These are phyloP conservation scores for Aphanomyces stellatus DNA, from an alignment of 352 stramenopile genomes.

Conservation along the genomic window DNA sequence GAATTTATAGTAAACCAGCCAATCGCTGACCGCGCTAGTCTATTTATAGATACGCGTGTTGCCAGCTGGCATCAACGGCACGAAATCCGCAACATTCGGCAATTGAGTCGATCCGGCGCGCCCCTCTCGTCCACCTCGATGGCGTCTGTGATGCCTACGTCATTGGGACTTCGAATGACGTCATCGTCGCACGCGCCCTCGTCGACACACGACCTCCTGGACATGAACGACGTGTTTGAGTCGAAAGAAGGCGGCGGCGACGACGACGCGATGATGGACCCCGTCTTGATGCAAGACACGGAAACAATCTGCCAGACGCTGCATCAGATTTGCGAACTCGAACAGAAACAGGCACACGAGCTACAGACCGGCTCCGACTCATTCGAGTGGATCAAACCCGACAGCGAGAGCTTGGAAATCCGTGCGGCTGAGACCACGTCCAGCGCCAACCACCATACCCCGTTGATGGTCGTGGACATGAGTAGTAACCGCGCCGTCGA, in stretches of 20 bases:
- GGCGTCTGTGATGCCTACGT: too few species aligned
- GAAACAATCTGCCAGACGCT: conserved; percentile 15
- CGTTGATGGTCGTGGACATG: not conserved
- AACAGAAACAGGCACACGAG: not conserved
- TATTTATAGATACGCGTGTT: too few species aligned
- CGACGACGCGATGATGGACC: conserved; percentile 5
- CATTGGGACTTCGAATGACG: too few species aligned
- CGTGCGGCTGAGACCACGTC: not conserved
- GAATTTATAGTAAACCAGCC: too few species aligned
- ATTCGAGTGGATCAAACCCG: not conserved
- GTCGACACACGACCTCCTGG: conserved; percentile 13
- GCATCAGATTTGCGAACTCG: conserved; percentile 15
- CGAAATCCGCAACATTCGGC: too few species aligned
- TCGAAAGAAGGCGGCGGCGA: not conserved
- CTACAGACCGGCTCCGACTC: not conserved
- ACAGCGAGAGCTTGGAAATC: not conserved
- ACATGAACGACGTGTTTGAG: conserved; percentile 12
- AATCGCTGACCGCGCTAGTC: too few species aligned
- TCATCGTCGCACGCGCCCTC: too few species aligned
- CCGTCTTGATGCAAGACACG: conserved; percentile 6
- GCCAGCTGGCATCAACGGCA: too few species aligned
- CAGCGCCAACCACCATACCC: not conserved
- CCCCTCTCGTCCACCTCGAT: too few species aligned
- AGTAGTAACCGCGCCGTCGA: conserved; percentile 7
- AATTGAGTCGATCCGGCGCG: too few species aligned